Percentiles rank a stretch among this genome's conserved stretches.
Conservation (phyloP, 1,284 basidiomycete species). For the Cryptococcus sp. region DNA sequence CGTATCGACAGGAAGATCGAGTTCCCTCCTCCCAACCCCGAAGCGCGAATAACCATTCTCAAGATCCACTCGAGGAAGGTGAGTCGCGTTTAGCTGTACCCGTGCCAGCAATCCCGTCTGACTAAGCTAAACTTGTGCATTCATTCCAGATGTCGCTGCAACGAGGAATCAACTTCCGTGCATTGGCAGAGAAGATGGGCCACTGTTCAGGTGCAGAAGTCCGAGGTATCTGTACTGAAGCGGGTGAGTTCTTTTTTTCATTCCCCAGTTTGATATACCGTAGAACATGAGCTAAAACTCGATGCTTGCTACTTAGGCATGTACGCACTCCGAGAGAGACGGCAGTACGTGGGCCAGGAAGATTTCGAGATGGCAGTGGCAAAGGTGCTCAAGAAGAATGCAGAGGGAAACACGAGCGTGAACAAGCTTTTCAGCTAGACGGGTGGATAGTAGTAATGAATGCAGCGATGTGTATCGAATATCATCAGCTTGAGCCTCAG, state of each 20-base stretch:
- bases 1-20: slow-evolving; percentile 99
- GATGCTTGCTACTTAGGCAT: slow-evolving; percentile 62
- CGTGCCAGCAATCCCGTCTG: not conserved
- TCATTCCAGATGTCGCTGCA: slow-evolving; percentile 85
- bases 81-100: slow-evolving; percentile 20
- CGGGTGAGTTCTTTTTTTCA: slow-evolving; percentile 61
- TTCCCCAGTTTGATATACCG: not conserved
- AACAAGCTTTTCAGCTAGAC: slow-evolving; percentile 74
- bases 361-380: slow-evolving; percentile 98
- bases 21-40: slow-evolving; percentile 97
- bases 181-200: slow-evolving; percentile 98
- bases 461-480: not conserved
- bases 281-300: slow-evolving; percentile 11
- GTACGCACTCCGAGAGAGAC: slow-evolving; percentile 92
- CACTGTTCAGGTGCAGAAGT: slow-evolving; percentile 98
- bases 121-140: too few species aligned
- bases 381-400: slow-evolving; percentile 92
- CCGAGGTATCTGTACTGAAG: slow-evolving; percentile 97
- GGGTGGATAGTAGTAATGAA: not conserved
- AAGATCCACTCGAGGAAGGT: slow-evolving; percentile 97
- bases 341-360: slow-evolving; percentile 96
- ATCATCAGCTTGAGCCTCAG: too few species aligned
- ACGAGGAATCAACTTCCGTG: slow-evolving; percentile 92
- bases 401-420: slow-evolving; percentile 84
- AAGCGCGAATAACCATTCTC: slow-evolving; percentile 93